Base-by-base conservation (phyloP, 2,329 filamentous ascomycete species). In the Alternaria brassicicola region DNA sequence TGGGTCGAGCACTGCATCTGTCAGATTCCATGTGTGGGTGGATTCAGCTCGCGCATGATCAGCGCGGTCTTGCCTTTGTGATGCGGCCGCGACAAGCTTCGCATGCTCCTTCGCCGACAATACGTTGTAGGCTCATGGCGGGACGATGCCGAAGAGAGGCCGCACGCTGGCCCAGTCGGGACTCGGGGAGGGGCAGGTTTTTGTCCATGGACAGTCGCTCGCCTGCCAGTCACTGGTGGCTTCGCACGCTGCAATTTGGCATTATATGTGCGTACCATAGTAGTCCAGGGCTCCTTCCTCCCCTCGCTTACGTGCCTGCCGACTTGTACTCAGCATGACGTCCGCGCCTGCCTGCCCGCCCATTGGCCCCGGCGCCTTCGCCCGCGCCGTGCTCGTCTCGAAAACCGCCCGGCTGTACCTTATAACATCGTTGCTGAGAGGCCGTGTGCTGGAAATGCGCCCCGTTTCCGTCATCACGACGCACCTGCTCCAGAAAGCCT, bases 11-110 rank as follows among this genome's bases (percentile, higher is more conserved):
- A 57, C 46, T 56, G 21, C 13, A 25, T 13, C n/a, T n/a, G 53
- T 56, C 25, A 51, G 46, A 23, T 30, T 19, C 17, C 36, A 36
- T 0, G 15, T 13, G 7, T 26, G 21, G 8, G 39, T 52, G 23
- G 0, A 3, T 30, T 33, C 15, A 23, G 47, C 23, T 39, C 33
- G 35, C 26, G 23, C 35, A 45, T 21, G 12, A 36, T 19, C 49
- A n/a, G 23, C 49, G 13, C 26, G 17, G 17, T 7, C 28, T 30
- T 55, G 49, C 52, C 43, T 49, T 39, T 8, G 52, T 55, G 26
- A 55, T 55, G 52, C 52, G 43, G n/a, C 43, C 43, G 43, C 28
- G 52, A 49, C 52, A 55, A n/a, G 52, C 52, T 23, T 55, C 28
- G 30, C 52, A 55, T 6, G 52, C 52, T 25, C 43, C 41, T 3